A percentile compares a stretch with the other conserved stretches of the same genome.
These are phyloP conservation scores for Elaeis guineensis DNA, from an alignment of 176 grass and related monocot species.

Conservation along the genomic window DNA sequence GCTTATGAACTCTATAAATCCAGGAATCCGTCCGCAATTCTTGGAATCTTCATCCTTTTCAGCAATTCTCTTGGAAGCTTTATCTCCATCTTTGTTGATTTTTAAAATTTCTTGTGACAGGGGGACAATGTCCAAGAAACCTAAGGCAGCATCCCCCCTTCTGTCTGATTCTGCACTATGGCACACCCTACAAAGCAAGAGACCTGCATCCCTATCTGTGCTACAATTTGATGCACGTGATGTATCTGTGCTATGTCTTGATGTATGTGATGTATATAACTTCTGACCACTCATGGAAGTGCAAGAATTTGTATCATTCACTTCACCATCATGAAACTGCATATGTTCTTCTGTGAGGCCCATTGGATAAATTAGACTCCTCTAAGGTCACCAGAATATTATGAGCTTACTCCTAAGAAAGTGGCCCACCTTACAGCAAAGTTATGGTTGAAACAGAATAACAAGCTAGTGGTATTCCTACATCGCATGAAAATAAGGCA, in stretches of 20 bases:
- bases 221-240: slow-evolving; percentile 49
- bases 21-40: neutral
- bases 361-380: slow-evolving; percentile 19
- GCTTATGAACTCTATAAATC: slow-evolving; percentile 56
- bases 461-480: slow-evolving; percentile 5
- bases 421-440: too few relatives aligned
- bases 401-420: too few relatives aligned
- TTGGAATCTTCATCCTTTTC: slow-evolving; percentile 19
- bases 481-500: slow-evolving; percentile 1
- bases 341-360: slow-evolving; percentile 33
- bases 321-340: slow-evolving; percentile 8
- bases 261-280: slow-evolving; percentile 23
- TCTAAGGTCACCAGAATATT: neutral
- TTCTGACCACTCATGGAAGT: slow-evolving; percentile 22
- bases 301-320: slow-evolving; percentile 13
- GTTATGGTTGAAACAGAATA: neutral
- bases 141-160: slow-evolving; percentile 56
- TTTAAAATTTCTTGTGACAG: slow-evolving; percentile 24
- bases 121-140: slow-evolving; percentile 50
- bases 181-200: slow-evolving; percentile 64
- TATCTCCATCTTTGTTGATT: slow-evolving; percentile 10
- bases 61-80: slow-evolving; percentile 5
- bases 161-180: slow-evolving; percentile 68
- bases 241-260: slow-evolving; percentile 48
- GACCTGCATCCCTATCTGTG: slow-evolving; percentile 47